A percentile compares a stretch with the other conserved stretches of the same genome.
These are phyloP conservation scores for Exserohilum turcica DNA, from an alignment of 2,329 filamentous ascomycete genomes.

Conservation along the genomic window DNA sequence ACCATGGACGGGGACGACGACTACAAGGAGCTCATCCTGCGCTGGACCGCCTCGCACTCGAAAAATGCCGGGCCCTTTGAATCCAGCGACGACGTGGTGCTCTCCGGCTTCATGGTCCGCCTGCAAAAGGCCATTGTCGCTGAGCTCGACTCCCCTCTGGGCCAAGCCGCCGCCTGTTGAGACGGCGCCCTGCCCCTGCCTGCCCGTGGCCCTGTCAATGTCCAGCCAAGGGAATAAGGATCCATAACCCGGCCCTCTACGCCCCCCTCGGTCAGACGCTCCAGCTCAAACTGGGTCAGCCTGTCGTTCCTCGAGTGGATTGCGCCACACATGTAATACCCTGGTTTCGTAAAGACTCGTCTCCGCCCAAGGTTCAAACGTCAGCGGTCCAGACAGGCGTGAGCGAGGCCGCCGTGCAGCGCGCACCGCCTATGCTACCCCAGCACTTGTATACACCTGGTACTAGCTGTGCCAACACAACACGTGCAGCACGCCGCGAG, in stretches of 20 bases:
- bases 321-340: too few relatives aligned
- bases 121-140: constrained; percentile 22
- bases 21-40: constrained; percentile 31
- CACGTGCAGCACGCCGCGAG: too few relatives aligned
- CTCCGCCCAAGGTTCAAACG: too few relatives aligned
- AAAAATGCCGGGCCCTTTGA: constrained; percentile 14
- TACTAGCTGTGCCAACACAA: too few relatives aligned
- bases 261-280: background rate
- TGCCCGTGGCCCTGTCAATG: background rate
- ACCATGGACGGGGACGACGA: constrained; percentile 28
- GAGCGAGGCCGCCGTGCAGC: too few relatives aligned
- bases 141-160: constrained; percentile 17
- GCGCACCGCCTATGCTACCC: too few relatives aligned
- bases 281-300: too few relatives aligned
- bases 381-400: too few relatives aligned
- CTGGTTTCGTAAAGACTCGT: background rate
- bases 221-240: too few relatives aligned
- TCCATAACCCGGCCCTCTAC: background rate
- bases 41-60: constrained; percentile 21
- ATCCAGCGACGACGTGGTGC: constrained; percentile 19
- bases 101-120: constrained; percentile 23
- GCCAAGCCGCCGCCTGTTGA: constrained; percentile 15
- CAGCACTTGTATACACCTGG: too few relatives aligned
- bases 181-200: background rate
- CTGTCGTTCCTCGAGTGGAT: too few relatives aligned